Conservation (phyloP, 169 alveolate genomes). For the Babesia divergens region DNA sequence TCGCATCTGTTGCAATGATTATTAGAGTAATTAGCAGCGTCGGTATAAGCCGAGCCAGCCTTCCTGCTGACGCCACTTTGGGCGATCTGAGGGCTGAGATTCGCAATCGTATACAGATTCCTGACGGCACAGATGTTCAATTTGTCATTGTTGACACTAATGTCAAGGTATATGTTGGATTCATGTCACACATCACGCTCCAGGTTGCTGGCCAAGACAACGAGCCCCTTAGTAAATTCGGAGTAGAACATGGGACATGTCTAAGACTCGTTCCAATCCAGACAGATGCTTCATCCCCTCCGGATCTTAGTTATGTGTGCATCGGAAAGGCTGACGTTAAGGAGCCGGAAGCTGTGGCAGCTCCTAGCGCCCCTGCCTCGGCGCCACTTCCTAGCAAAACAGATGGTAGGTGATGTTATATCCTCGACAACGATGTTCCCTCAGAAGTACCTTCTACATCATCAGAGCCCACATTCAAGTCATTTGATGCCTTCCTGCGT, state of each 20-base stretch:
- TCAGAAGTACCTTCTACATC: not conserved
- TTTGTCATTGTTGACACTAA: constrained; percentile 7
- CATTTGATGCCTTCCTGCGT: constrained; percentile 79
- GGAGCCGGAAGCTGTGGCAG: not conserved
- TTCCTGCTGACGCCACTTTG: constrained; percentile 32
- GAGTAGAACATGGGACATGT: constrained; percentile 19
- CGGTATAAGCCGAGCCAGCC: constrained; percentile 43
- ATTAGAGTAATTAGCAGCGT: constrained; percentile 32
- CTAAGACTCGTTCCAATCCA: not conserved
- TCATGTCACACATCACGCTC: not conserved
- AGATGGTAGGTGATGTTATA: not conserved
- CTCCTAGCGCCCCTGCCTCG: not conserved
- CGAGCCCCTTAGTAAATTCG: not conserved
- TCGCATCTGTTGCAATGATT: constrained; percentile 1
- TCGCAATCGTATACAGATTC: constrained; percentile 28
- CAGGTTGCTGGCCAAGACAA: constrained; percentile 1
- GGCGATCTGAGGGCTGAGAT: constrained; percentile 40
- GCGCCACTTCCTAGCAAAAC: not conserved
- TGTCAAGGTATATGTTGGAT: constrained; percentile 1
- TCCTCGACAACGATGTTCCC: not conserved
- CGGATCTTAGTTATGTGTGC: constrained; percentile 1
- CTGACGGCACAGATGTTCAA: constrained; percentile 16
- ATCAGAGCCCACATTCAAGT: constrained; percentile 70
- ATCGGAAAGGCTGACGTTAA: not conserved
- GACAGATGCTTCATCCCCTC: not conserved